Evolutionary conservation across 148 eudicot species (phyloP).

Genomic region (Vaccinium darrowii): DNA sequence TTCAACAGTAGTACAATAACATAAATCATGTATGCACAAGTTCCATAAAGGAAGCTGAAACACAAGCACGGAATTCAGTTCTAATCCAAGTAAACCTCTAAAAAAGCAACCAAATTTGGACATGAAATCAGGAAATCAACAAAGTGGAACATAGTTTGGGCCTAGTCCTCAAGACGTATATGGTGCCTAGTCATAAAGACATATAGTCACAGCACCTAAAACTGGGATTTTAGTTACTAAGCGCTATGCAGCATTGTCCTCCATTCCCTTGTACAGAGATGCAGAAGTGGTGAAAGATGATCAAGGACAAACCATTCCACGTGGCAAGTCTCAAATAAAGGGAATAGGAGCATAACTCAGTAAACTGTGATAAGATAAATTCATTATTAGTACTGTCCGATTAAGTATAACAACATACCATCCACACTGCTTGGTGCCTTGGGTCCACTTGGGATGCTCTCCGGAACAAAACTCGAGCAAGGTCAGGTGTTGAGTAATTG

Average conservation of each 20-base stretch:
- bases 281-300: background rate
- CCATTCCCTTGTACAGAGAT: background rate
- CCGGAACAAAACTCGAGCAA: constrained; percentile 70
- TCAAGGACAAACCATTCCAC: background rate
- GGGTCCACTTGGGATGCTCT: constrained; percentile 85
- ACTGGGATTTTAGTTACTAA: background rate
- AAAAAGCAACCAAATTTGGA: background rate
- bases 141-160: background rate
- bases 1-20: background rate
- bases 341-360: background rate
- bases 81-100: background rate
- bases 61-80: background rate
- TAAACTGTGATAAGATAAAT: background rate
- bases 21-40: background rate
- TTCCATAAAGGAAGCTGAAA: background rate
- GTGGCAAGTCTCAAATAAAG: background rate
- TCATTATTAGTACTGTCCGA: background rate
- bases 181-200: background rate
- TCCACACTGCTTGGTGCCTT: constrained; percentile 92
- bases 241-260: constrained; percentile 1
- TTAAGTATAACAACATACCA: constrained; percentile 45
- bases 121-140: background rate
- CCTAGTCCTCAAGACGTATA: background rate
- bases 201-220: background rate
- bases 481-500: constrained; percentile 68